A percentile compares a stretch with the other conserved stretches of the same genome.
Conservation (phyloP, 257 asterid genomes). For the Fraxinus americana region DNA sequence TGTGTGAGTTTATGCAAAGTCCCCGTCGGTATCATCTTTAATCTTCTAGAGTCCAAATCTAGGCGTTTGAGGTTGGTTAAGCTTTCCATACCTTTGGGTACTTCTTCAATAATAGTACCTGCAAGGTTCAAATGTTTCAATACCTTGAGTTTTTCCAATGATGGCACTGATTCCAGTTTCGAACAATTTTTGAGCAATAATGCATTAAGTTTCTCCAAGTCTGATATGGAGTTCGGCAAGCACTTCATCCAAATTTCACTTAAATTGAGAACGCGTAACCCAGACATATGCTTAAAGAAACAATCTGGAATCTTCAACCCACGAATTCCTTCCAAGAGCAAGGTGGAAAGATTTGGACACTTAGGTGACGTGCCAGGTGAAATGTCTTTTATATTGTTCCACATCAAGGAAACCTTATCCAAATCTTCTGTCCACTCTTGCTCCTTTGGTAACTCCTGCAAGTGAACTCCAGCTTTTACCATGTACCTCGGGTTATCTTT, state of each 20-base stretch:
- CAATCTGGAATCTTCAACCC: neutral
- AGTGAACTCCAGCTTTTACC: conserved; percentile 13
- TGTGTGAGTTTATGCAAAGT: conserved; percentile 18
- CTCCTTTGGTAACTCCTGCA: neutral
- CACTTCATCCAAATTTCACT: neutral
- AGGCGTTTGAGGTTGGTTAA: conserved; percentile 32
- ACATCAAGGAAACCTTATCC: conserved; percentile 6
- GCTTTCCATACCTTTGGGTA: conserved; percentile 14
- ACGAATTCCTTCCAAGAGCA: neutral
- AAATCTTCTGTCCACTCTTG: conserved; percentile 10
- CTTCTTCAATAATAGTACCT: neutral
- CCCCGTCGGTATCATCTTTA: conserved; percentile 26
- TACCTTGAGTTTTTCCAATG: conserved; percentile 21
- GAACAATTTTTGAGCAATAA: conserved; percentile 1
- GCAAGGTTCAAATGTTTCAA: conserved; percentile 20
- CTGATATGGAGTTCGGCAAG: conserved; percentile 5
- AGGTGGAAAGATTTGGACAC: conserved; percentile 7
- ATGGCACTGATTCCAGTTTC: conserved; percentile 4
- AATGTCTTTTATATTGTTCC: neutral
- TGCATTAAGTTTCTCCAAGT: conserved; percentile 19
- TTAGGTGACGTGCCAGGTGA: neutral
- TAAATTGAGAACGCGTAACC: conserved; percentile 6
- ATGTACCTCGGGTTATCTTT: conserved; percentile 9
- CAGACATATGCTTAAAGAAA: conserved; percentile 5
- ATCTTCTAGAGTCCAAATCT: conserved; percentile 13